phyloP scores from a whole-genome alignment of 1,139 yeast species.

The Wickerhamomyces sp. region DNA sequence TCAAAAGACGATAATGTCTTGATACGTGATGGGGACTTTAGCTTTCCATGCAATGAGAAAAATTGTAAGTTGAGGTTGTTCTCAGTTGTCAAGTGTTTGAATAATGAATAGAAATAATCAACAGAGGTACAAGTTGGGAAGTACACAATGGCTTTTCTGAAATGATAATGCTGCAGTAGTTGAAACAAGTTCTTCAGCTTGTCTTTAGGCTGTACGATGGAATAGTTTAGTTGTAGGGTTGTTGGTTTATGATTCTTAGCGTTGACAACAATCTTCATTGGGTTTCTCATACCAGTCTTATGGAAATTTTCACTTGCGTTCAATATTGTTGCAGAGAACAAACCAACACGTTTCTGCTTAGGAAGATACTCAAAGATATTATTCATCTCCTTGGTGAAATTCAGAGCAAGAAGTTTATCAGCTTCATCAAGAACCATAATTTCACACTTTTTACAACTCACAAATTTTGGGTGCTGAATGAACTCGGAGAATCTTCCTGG shows the following conservation, averaged over 20 bases:
- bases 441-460: constrained; percentile 60
- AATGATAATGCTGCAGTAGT: constrained; percentile 49
- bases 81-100: constrained; percentile 34
- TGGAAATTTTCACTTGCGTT: constrained; percentile 70
- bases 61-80: constrained; percentile 36
- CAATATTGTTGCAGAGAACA: constrained; percentile 86
- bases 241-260: constrained; percentile 50
- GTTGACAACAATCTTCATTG: constrained; percentile 77
- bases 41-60: constrained; percentile 81
- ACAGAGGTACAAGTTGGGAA: constrained; percentile 89
- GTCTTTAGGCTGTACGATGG: constrained; percentile 52
- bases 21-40: constrained; percentile 68
- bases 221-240: constrained; percentile 59
- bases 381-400: constrained; percentile 68
- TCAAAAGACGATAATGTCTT: constrained; percentile 61
- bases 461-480: constrained; percentile 38
- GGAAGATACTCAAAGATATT: constrained; percentile 67
- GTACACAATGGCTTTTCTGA: constrained; percentile 77
- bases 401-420: constrained; percentile 76
- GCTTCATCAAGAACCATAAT: constrained; percentile 88
- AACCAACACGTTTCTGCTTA: constrained; percentile 88
- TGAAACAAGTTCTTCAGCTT: constrained; percentile 59
- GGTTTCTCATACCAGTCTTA: constrained; percentile 83
- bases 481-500: constrained; percentile 89
- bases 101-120: constrained; percentile 62